A percentile compares a stretch with the other conserved stretches of the same genome.
phyloP scores from a whole-genome alignment of 768 basidiomycete genomes.

The Pleurotus sapidus region DNA sequence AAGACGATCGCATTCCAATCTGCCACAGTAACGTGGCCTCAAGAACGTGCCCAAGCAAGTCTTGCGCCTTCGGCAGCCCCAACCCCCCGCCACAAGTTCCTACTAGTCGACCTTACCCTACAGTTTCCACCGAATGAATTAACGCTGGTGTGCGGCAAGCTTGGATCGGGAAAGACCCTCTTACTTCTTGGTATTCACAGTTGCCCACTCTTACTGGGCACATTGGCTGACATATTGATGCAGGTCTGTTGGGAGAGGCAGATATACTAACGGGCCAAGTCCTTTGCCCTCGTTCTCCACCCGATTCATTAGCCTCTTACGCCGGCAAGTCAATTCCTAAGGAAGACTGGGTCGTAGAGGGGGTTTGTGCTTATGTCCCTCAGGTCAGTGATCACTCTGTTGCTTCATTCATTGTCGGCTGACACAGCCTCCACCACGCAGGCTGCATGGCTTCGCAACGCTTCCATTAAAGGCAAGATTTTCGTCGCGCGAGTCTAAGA shows the following conservation, averaged over 20 bases:
- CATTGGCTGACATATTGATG: no score
- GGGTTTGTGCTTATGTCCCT: conserved; percentile 86
- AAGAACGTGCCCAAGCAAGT: conserved; percentile 53
- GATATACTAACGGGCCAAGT: conserved; percentile 82
- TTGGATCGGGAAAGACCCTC: conserved; percentile 88
- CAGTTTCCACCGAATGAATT: conserved; percentile 79
- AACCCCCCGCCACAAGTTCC: conserved; percentile 78
- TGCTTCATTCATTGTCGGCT: conserved; percentile 16
- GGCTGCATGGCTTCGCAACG: conserved; percentile 65
- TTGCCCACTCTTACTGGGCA: neutral
- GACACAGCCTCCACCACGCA: conserved; percentile 26
- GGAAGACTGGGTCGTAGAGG: conserved; percentile 74
- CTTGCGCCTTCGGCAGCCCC: conserved; percentile 52
- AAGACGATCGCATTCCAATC: conserved; percentile 72
- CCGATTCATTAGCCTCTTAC: conserved; percentile 70
- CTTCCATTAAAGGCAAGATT: conserved; percentile 50
- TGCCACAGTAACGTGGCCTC: conserved; percentile 90
- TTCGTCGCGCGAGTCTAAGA: neutral
- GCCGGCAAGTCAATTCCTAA: conserved; percentile 34
- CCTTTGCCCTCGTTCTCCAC: conserved; percentile 80
- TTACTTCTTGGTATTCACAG: conserved; percentile 56
- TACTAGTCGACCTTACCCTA: conserved; percentile 74
- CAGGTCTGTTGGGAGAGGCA: conserved; percentile 74
- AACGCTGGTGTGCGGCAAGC: conserved; percentile 83
- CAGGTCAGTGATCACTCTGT: conserved; percentile 43